Evolutionary conservation across 495 filamentous ascomycete genomes (phyloP).

Genomic region (Neurospora sublineolata): DNA sequence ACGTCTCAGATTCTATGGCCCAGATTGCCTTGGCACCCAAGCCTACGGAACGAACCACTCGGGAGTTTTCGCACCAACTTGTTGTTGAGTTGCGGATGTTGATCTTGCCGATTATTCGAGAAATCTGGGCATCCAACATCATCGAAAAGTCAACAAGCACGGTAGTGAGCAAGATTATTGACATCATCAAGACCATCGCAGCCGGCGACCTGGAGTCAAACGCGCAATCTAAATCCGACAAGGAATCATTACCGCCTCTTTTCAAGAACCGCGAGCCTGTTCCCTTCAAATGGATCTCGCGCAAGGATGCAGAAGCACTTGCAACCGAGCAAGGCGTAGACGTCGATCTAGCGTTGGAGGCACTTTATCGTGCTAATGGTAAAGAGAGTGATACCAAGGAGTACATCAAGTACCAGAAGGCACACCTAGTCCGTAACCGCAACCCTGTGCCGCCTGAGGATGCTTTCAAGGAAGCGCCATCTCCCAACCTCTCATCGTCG

Average conservation of each 20-base stretch:
- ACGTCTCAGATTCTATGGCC: constrained; percentile 60
- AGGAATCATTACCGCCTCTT: constrained; percentile 6
- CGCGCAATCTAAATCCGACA: constrained; percentile 43
- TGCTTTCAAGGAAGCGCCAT: constrained; percentile 10
- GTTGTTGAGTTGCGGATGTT: constrained; percentile 77
- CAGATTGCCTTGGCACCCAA: constrained; percentile 46
- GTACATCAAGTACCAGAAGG: constrained; percentile 55
- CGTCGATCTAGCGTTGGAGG: constrained; percentile 57
- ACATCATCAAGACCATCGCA: constrained; percentile 71
- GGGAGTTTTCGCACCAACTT: constrained; percentile 65
- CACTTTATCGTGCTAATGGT: constrained; percentile 71
- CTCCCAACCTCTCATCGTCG: constrained; percentile 5
- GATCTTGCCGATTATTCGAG: constrained; percentile 64
- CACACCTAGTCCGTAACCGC: constrained; percentile 31
- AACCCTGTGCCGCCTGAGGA: constrained; percentile 58
- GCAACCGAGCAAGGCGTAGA: constrained; percentile 36
- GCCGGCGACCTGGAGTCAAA: constrained; percentile 62
- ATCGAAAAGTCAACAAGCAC: constrained; percentile 64
- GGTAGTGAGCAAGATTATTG: constrained; percentile 68
- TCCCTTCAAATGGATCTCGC: constrained; percentile 22
- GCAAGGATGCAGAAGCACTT: constrained; percentile 22
- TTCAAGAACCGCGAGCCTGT: constrained; percentile 16
- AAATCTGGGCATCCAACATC: constrained; percentile 74
- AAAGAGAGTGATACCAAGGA: constrained; percentile 46
- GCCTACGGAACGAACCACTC: constrained; percentile 40